Evolutionary conservation across 768 basidiomycete species (phyloP).

Genomic region (Podaxis sp.): DNA sequence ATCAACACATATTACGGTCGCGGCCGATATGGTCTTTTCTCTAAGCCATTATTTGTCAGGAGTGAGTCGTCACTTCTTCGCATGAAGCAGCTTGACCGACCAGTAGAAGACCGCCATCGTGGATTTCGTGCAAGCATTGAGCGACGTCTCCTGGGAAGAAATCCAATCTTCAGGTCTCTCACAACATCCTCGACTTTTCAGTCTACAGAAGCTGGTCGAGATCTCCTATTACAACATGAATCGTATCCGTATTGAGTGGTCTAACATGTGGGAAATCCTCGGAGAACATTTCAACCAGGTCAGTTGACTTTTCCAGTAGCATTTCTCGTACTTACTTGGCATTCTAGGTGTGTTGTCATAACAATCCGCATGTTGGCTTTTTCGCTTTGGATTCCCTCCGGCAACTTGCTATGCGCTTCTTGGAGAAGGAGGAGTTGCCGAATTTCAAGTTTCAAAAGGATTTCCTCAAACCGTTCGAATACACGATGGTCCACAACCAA

Average conservation of each 20-base stretch:
- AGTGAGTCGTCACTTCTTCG: conserved; percentile 46
- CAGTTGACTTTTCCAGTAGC: conserved; percentile 18
- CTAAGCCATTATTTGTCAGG: conserved; percentile 92
- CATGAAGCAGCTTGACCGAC: conserved; percentile 6
- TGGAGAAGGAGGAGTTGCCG: conserved; percentile 96
- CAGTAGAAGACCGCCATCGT: conserved; percentile 83
- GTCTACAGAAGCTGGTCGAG: conserved; percentile 96
- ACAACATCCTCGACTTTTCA: conserved; percentile 92
- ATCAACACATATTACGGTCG: conserved; percentile 97
- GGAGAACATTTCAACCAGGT: conserved; percentile 99
- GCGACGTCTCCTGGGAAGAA: conserved; percentile 99
- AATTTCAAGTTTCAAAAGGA: conserved; percentile 99
- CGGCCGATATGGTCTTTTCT: conserved; percentile 99
- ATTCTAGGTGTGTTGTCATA: conserved; percentile 92
- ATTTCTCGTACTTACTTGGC: conserved; percentile 10
- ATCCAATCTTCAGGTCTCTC: conserved; percentile 96
- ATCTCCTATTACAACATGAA: conserved; percentile 99
- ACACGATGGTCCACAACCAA: conserved; percentile 95
- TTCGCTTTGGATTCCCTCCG: conserved; percentile 96
- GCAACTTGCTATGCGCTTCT: conserved; percentile 96
- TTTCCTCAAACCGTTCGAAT: conserved; percentile 96
- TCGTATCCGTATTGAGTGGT: conserved; percentile 97
- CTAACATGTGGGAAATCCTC: conserved; percentile 94
- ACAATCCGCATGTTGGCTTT: conserved; percentile 93
- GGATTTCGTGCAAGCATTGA: conserved; percentile 93